Percentiles rank a stretch among this genome's conserved stretches.
Evolutionary conservation across 177 flowering plant species (phyloP).

Genomic region (Tripterygium wilfordii): DNA sequence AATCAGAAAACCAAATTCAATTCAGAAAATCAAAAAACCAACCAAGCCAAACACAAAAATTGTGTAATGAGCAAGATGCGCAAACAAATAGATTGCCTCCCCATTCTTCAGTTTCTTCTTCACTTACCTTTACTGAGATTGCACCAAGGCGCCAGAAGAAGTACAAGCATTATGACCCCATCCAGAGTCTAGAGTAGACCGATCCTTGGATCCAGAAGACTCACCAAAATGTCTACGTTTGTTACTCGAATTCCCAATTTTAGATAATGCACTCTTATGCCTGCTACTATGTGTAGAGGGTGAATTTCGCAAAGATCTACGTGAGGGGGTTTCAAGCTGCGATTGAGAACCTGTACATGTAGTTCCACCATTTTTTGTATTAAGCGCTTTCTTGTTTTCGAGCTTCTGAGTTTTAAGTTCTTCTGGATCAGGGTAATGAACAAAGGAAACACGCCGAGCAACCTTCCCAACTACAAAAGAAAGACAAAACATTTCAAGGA

Average conservation of each 20-base stretch:
- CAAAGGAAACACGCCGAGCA: background rate
- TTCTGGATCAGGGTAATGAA: background rate
- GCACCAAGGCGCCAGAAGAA: conserved; percentile 21
- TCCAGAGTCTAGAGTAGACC: too few species aligned
- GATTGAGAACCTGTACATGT: too few species aligned
- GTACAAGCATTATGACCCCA: conserved; percentile 22
- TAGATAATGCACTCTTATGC: conserved; percentile 27
- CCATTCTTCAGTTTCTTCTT: conserved; percentile 23
- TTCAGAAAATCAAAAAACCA: too few species aligned
- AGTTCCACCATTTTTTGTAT: background rate
- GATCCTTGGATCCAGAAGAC: conserved; percentile 13
- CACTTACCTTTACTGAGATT: conserved; percentile 21
- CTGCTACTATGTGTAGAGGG: conserved; percentile 29
- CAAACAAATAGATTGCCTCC: too few species aligned
- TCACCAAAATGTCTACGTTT: conserved; percentile 18
- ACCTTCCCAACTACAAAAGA: background rate
- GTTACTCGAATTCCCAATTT: conserved; percentile 15
- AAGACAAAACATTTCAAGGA: background rate
- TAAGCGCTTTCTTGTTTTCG: background rate
- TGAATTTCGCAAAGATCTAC: too few species aligned
- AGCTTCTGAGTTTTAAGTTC: background rate
- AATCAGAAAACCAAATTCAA: too few species aligned
- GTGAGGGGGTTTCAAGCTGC: too few species aligned
- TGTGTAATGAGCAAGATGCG: too few species aligned
- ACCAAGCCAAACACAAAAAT: too few species aligned